Percentiles rank a stretch among this genome's conserved stretches.
phyloP scores from a whole-genome alignment of 2,329 filamentous ascomycete species.

The Orbilia javanica region DNA sequence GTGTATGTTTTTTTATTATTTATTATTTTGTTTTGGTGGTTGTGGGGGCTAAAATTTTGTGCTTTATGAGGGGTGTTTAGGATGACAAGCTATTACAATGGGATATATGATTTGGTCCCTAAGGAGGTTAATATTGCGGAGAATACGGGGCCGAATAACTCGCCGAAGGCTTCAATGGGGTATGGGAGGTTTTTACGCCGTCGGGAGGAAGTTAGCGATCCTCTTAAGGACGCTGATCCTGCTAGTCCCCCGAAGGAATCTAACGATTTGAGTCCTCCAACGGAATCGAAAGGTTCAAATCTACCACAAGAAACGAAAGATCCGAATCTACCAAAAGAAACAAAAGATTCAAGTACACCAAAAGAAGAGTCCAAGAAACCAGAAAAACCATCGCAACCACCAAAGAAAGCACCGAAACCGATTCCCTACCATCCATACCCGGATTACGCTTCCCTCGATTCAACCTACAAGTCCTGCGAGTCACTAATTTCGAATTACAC shows the following conservation, averaged over 20 bases:
- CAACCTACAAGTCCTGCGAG: conserved; percentile 69
- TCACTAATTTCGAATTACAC: conserved; percentile 52
- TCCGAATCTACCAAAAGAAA: conserved; percentile 54
- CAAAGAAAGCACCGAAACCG: conserved; percentile 59
- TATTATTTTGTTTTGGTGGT: background rate
- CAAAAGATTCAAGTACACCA: conserved; percentile 64
- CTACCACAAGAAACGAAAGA: background rate
- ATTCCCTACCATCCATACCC: conserved; percentile 76
- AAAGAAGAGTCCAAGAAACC: conserved; percentile 62
- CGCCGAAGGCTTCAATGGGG: conserved; percentile 64
- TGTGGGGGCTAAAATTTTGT: background rate
- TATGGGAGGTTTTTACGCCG: background rate
- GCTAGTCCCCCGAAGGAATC: background rate
- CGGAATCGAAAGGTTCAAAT: background rate
- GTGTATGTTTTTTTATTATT: conserved; percentile 19
- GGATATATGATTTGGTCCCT: conserved; percentile 78
- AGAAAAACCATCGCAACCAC: too few species aligned
- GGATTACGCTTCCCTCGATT: conserved; percentile 69
- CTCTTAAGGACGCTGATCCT: background rate
- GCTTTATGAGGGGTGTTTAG: conserved; percentile 9
- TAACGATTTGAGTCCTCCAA: background rate
- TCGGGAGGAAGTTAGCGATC: background rate
- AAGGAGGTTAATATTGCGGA: conserved; percentile 79
- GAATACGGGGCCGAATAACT: conserved; percentile 75
- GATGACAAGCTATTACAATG: conserved; percentile 88